Conservation (phyloP, 805 yeast genomes). For the Barnettozyma salicaria region DNA sequence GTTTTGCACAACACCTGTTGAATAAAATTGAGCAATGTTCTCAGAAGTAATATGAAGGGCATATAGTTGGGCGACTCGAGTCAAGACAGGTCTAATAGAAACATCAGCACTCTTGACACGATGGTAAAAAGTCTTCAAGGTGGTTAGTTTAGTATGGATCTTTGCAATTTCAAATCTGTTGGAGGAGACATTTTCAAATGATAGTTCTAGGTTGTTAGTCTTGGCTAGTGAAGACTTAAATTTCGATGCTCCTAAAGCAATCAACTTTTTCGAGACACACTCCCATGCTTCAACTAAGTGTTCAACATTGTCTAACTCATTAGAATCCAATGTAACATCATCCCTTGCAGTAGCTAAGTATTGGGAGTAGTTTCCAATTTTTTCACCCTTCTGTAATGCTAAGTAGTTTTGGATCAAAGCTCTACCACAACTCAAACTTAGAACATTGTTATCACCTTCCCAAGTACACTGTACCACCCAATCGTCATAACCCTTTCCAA, state of each 20-base stretch:
- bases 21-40: conserved; percentile 58
- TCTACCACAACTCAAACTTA: conserved; percentile 79
- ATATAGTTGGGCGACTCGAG: conserved; percentile 52
- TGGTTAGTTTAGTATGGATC: conserved; percentile 33
- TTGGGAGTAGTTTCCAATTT: conserved; percentile 23
- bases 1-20: conserved; percentile 41
- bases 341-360: conserved; percentile 22
- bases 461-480: conserved; percentile 97
- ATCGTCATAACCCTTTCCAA: conserved; percentile 79
- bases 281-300: conserved; percentile 27
- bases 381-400: conserved; percentile 29
- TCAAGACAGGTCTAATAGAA: conserved; percentile 37
- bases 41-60: conserved; percentile 56
- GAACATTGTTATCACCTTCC: conserved; percentile 93
- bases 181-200: conserved; percentile 23
- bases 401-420: conserved; percentile 41
- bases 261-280: conserved; percentile 25
- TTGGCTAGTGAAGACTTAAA: conserved; percentile 13
- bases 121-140: conserved; percentile 28
- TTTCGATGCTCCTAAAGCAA: conserved; percentile 14
- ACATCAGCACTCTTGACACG: conserved; percentile 28
- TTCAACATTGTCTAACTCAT: conserved; percentile 14
- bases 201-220: conserved; percentile 13
- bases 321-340: conserved; percentile 13
- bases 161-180: conserved; percentile 27